Percentiles rank a stretch among this genome's conserved stretches.
These are phyloP conservation scores for Xerocomellus chrysenteron DNA, from an alignment of 768 basidiomycete genomes.

Conservation along the genomic window DNA sequence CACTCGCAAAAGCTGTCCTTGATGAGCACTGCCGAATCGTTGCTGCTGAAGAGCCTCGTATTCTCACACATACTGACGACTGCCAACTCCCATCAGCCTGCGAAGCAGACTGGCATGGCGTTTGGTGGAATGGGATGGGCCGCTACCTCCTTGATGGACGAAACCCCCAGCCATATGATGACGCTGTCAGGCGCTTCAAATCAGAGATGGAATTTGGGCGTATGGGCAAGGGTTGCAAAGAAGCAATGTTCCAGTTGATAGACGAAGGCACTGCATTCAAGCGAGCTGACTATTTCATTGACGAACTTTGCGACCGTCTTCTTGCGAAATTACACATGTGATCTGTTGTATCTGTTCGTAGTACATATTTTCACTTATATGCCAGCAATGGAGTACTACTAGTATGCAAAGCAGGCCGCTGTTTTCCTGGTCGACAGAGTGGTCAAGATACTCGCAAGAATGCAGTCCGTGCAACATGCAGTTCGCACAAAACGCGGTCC, in stretches of 20 bases:
- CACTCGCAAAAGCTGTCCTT: neutral
- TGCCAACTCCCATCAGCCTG: slow-evolving; percentile 6
- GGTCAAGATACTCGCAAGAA: no score
- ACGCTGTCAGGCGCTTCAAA: neutral
- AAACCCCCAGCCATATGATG: neutral
- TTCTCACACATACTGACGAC: neutral
- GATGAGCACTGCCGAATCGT: slow-evolving; percentile 3
- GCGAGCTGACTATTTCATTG: neutral
- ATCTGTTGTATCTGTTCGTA: no score
- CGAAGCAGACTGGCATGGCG: slow-evolving; percentile 16
- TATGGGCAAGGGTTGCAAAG: neutral
- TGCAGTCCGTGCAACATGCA: no score
- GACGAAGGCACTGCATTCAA: neutral
- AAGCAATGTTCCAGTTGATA: neutral
- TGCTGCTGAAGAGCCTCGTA: slow-evolving; percentile 5
- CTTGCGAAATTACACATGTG: neutral
- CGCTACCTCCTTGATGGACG: slow-evolving; percentile 7
- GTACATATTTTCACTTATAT: no score
- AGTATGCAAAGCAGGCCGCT: no score
- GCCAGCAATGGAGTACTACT: no score
- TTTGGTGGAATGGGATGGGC: slow-evolving; percentile 27
- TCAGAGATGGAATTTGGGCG: neutral
- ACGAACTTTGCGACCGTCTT: neutral
- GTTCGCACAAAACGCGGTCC: no score
- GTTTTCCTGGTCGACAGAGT: no score